These are phyloP conservation scores for Neotropicomus parvogracilis DNA, from an alignment of 1,284 basidiomycete species.

Conservation along the genomic window DNA sequence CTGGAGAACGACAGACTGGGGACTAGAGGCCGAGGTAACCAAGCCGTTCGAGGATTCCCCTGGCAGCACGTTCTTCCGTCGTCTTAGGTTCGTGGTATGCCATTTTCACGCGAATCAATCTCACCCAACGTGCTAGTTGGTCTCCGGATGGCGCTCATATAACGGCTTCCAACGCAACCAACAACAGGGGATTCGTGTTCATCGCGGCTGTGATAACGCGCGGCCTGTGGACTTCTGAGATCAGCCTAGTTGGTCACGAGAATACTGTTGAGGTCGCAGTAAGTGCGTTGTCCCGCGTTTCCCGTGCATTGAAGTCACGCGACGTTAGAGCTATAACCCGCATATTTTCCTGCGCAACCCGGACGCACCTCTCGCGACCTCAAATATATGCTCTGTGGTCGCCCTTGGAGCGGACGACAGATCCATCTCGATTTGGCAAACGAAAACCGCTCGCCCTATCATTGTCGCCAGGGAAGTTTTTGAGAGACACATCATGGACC, in stretches of 20 bases:
- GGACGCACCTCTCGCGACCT: constrained; percentile 58
- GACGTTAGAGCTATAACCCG: constrained; percentile 78
- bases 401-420: constrained; percentile 89
- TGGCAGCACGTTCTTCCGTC: constrained; percentile 90
- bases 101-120: constrained; percentile 3
- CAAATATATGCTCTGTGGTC: constrained; percentile 81
- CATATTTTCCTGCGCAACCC: constrained; percentile 84
- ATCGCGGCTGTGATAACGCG: constrained; percentile 93
- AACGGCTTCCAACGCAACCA: constrained; percentile 95
- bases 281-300: constrained; percentile 32
- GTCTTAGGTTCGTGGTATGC: constrained; percentile 63
- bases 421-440: constrained; percentile 91
- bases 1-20: constrained; percentile 94
- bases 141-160: constrained; percentile 98
- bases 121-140: constrained; percentile 62
- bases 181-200: constrained; percentile 92
- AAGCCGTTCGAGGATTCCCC: constrained; percentile 94
- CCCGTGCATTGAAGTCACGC: constrained; percentile 15
- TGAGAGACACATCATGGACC: constrained; percentile 90
- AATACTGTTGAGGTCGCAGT: constrained; percentile 97
- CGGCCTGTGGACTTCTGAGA: constrained; percentile 83
- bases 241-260: constrained; percentile 94
- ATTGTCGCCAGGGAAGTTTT: constrained; percentile 94
- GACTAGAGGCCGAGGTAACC: constrained; percentile 75
- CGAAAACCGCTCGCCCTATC: constrained; percentile 83